Evolutionary conservation across 1,139 yeast genomes (phyloP), one percentile per base, ranked within the genome.

Genomic region (Geotrichum australiense): DNA sequence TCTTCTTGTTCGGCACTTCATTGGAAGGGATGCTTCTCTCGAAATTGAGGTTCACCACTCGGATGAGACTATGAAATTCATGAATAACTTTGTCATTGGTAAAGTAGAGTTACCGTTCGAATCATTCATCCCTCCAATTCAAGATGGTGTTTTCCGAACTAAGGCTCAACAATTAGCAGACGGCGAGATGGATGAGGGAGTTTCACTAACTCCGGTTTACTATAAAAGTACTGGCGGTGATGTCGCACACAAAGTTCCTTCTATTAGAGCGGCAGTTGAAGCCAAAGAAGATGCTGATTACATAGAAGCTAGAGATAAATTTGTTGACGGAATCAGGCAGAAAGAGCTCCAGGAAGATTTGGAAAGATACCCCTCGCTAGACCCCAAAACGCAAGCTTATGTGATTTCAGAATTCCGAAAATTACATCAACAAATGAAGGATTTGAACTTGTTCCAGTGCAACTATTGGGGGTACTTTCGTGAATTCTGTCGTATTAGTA

Each of bases 11-110:
- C 69, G 68, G 50, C 96, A 86, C 60, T 72, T 86, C 80, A 74
- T 86, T 5, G 96, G 96, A 3, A 66, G 91, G 47, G 95, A 86
- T 62, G 94, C 95, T 7, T 79, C 93, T 0, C 94, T 85, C 57
- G 96, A 86, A 59, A 85, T 86, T 84, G 73, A 78, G 42, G 89
- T 89, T 10, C 66, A 84, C 56, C 95, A 86, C 56, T 63, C 76
- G 24, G 73, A 69, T 14, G 80, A 76, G 39, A 73, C 94, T 0
- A 62, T 72, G 11, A 45, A 51, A 2, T 57, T 60, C 0, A 80
- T 84, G 59, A 57, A 57, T 10, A 68, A 63, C 33, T 87, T 74
- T 73, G 71, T 65, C 46, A 69, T 86, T 10, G 96, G 95, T 1
- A 56, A 54, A 22, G 74, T 85, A 5, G 75, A 77, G 44, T 58